Evolutionary conservation across 225 moss, liverwort and hornwort genomes (phyloP).

Genomic region (Neckera pumila): DNA sequence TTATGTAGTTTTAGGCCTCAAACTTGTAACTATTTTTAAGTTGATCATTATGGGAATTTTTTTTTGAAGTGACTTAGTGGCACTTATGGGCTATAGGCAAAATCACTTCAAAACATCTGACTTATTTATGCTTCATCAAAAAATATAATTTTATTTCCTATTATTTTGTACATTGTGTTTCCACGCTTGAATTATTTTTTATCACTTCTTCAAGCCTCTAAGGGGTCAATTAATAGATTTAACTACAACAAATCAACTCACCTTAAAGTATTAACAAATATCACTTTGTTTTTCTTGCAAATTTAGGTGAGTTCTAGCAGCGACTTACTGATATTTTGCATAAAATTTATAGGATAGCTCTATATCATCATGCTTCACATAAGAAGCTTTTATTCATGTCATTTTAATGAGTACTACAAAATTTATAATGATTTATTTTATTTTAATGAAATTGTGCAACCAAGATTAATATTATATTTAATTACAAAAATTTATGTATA

Average conservation of each 20-base stretch:
- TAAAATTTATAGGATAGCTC: not conserved
- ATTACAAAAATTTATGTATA: not conserved
- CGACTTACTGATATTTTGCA: not conserved
- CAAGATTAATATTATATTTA: not conserved
- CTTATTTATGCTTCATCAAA: not conserved
- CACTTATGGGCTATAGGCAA: accelerated
- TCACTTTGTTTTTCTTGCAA: not conserved
- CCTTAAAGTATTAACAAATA: not conserved
- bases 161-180: not conserved
- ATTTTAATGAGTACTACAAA: not conserved
- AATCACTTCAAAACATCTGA: not conserved
- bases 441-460: not conserved
- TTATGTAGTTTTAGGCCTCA: not conserved
- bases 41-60: too few species aligned
- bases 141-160: not conserved
- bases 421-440: not conserved
- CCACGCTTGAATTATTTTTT: not conserved
- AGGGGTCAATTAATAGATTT: not conserved
- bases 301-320: not conserved
- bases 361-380: not conserved
- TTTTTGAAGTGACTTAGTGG: too few species aligned
- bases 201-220: not conserved
- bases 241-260: not conserved
- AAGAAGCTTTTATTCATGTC: not conserved
- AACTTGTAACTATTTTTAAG: not conserved